Base-by-base conservation (phyloP, 345 rosid genomes). In the Salix arbutifolia region DNA sequence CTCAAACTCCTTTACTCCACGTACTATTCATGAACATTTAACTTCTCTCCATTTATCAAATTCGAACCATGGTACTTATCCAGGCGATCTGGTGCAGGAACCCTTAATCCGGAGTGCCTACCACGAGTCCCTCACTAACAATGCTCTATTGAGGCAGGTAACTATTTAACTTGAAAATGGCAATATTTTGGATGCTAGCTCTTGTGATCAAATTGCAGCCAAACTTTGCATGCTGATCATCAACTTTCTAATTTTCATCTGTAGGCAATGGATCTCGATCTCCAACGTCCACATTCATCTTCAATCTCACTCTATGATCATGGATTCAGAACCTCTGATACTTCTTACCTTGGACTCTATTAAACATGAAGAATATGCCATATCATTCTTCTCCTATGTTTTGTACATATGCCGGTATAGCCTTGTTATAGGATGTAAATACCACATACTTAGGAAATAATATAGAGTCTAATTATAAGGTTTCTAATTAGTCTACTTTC, bases 201-300 rank as follows among this genome's bases (percentile, higher is more conserved):
- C 40, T 8, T 71, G 52, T 28, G 23, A 9, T 31, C 10, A 8
- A 38, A 52, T 58, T 40, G 50, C 18, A 70, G 71, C 3, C 37
- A 19, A 38, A 10, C 4, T 48, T n/a, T 30, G 8, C 9, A 11
- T 74, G 5, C 69, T 73, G 38, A 76, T 73, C 60, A 37, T 16
- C 67, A 4, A 26, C 33, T 14, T 65, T 35, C 25, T 69, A 61
- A 40, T 19, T 74, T 74, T 71, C 58, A 28, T 42, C 37, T 74
- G 82, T 62, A 79, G 87, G 80, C 65, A 3, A 72, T 77, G 80
- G 82, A 82, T 65, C 76, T 75, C 46, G 82, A 82, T 28, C 21
- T 69, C 72, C 85, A 74, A 16, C 85, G 70, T 56, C 76, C 69
- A 8, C 79, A 79, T 66, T 68, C 83, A 65, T 70, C 84, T 56